phyloP scores from a whole-genome alignment of 129 eudicot species.

The Pseudognaphalium luteoalbum region DNA sequence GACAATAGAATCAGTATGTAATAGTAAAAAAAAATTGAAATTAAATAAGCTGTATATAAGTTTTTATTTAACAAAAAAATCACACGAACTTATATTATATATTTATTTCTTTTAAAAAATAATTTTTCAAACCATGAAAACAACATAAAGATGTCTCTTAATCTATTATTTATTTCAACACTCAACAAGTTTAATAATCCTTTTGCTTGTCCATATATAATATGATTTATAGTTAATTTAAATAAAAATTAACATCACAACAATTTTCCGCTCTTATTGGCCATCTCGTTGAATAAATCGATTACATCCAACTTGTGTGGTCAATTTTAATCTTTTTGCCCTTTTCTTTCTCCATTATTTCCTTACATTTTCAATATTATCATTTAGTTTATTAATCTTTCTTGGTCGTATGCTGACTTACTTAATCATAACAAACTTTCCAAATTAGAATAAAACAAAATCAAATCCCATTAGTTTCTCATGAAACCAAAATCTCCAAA shows the following conservation, averaged over 20 bases:
- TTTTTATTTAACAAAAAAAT: neutral
- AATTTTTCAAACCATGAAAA: slow-evolving; percentile 14
- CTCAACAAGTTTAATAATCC: neutral
- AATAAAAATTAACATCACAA: neutral
- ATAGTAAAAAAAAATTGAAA: too few relatives aligned
- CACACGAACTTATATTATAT: neutral
- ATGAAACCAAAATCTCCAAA: neutral
- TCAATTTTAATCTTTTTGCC: slow-evolving; percentile 35
- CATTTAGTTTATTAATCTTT: slow-evolving; percentile 20
- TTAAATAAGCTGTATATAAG: too few relatives aligned
- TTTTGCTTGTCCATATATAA: neutral
- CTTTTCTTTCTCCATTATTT: slow-evolving; percentile 41
- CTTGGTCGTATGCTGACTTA: slow-evolving; percentile 35
- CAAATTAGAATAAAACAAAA: slow-evolving; percentile 15
- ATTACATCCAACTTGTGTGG: slow-evolving; percentile 39
- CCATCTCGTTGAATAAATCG: slow-evolving; percentile 36
- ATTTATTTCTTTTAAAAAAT: too few relatives aligned
- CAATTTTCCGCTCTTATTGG: slow-evolving; percentile 35
- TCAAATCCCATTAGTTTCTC: slow-evolving; percentile 27
- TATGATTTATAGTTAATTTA: neutral
- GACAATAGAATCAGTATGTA: too few relatives aligned
- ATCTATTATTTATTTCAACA: too few relatives aligned
- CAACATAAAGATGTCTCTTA: neutral
- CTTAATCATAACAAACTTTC: slow-evolving; percentile 8
- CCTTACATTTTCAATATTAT: slow-evolving; percentile 33